Conservation (phyloP, 2,329 filamentous ascomycete species). For the Calonectria pteridis region DNA sequence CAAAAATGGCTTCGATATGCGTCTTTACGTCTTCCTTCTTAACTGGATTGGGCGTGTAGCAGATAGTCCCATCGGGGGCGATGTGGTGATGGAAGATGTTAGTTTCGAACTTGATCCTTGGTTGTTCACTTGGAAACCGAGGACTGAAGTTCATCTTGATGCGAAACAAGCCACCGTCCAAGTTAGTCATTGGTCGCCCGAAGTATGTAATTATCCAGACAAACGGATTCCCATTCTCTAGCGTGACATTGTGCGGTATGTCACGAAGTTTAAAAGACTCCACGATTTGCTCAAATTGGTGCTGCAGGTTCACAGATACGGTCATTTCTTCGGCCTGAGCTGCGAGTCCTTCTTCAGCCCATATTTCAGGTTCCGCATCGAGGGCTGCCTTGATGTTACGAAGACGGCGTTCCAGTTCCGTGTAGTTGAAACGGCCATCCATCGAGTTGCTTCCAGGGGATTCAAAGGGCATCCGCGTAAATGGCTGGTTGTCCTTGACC, state of each 20-base stretch:
- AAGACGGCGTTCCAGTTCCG: constrained; percentile 77
- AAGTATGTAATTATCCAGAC: constrained; percentile 92
- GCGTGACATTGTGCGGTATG: constrained; percentile 78
- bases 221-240: constrained; percentile 88
- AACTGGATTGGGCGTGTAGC: constrained; percentile 76
- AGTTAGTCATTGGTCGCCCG: constrained; percentile 90
- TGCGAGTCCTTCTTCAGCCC: constrained; percentile 77
- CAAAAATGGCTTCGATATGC: constrained; percentile 87
- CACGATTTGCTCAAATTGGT: constrained; percentile 86
- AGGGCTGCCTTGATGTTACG: constrained; percentile 76
- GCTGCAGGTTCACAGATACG: constrained; percentile 83
- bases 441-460: constrained; percentile 76
- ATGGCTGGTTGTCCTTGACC: constrained; percentile 72
- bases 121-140: constrained; percentile 89
- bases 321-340: constrained; percentile 76
- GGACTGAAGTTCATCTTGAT: constrained; percentile 85
- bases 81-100: constrained; percentile 91
- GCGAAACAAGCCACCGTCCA: constrained; percentile 91
- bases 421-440: constrained; percentile 88
- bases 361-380: constrained; percentile 77
- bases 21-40: constrained; percentile 81
- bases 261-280: constrained; percentile 80
- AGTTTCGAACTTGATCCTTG: constrained; percentile 84
- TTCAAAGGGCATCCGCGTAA: constrained; percentile 92
- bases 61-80: constrained; percentile 82